Base-by-base conservation (phyloP, 306 rosid genomes). In the Fragaria ananassa region DNA sequence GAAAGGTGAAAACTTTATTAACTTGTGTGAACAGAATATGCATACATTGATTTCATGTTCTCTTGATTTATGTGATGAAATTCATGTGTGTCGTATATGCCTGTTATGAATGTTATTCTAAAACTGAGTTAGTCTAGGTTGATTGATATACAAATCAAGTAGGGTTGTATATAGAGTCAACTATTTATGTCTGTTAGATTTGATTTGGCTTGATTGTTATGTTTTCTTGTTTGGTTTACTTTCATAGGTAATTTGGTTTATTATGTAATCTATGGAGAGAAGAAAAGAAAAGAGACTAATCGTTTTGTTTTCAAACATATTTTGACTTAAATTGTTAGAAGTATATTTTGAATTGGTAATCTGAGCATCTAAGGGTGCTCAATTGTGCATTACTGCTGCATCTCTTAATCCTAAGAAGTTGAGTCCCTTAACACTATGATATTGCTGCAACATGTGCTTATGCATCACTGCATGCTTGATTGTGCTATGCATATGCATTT, bases 381-480 rank as follows among this genome's bases (percentile, higher is more conserved):
- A 12, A 14, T 57, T 10, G 10, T 56, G 62, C 25, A n/a, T 18
- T 13, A 60, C 12, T 61, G 67, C 42, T 15, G 67, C 63, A 23
- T 54, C 60, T 54, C 10, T 53, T 54, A 8, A 7, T 54, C 60
- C 1, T 19, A 53, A 53, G 58, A 21, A 53, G 7, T 23, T 23
- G 15, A 29, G 63, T 14, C 41, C 39, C 3, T 61, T 0, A 31
- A 13, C 44, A 14, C 12, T 63, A 5, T 14, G 67, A 29, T 61
- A 61, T 29, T 31, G 68, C 42, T 62, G 68, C 68, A 31, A 62
- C 42, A 31, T 58, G 35, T 58, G 18, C 64, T 4, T 57, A 29
- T 61, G 67, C 67, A 31, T 62, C 13, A 62, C 1, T 62, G 67
- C 65, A 54, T 72, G 49, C 47, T 51, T 71, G 75, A 72, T 54